Evolutionary conservation across 352 stramenopile genomes (phyloP), one percentile per base, ranked within the genome.

Genomic region (Pythium aphanidermatum): DNA sequence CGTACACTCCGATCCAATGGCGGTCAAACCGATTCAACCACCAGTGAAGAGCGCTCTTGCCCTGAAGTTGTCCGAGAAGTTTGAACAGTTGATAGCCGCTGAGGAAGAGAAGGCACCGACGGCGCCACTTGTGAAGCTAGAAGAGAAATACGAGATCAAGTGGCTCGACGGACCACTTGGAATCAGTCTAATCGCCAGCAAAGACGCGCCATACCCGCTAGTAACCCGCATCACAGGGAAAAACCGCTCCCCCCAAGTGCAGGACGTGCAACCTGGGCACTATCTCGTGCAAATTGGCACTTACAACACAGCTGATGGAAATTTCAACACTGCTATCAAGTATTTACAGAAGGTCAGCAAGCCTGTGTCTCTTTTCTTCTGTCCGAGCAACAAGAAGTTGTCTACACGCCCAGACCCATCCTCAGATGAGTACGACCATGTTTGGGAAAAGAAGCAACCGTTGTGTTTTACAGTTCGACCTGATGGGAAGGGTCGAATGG

Each of bases 251-350:
- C 77, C 82, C 7, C 82, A 94, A 48, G 80, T 94, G 9, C 74
- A 92, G 41, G 82, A 94, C 49, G 81, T 94, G 26, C 78, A 92
- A 36, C 82, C 82, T 20, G 82, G 82, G 16, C 82, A 94, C 43
- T 94, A 91, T 33, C 74, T 94, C 8, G 79, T 94, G 34, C 81
- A 90, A 52, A 94, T 94, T 30, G 82, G 82, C 16, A 76, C 52
- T 23, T 94, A 94, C 55, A 86, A 78, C 55, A 94, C 82, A 0
- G 65, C 76, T 4, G 78, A 86, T 29, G 82, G 82, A 25, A 92
- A 91, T 35, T 94, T 94, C 50, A 94, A 94, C 55, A 85, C 79
- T 5, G 82, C 82, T 16, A 94, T 94, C 58, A 94, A 94, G 63
- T 91, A 90, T 24, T 48, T 94, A 42, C 82, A 94, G 53, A 90